Evolutionary conservation across 768 basidiomycete genomes (phyloP), one percentile per base, ranked within the genome.

Genomic region (Leccinum boreale): DNA sequence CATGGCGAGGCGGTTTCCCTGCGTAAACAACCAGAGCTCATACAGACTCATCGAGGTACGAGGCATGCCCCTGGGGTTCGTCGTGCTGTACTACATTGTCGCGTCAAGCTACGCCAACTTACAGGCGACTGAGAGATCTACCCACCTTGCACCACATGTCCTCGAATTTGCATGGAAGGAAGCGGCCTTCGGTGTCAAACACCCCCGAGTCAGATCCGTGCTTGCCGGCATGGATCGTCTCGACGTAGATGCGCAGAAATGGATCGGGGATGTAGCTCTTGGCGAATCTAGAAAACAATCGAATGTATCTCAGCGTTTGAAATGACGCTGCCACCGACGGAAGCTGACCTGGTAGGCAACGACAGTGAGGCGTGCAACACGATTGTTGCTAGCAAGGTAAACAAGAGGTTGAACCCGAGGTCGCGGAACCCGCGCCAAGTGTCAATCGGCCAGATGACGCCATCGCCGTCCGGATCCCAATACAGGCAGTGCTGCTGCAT

Each of bases 191-290:
- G 52, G 70, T 70, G 55, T 77, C 75, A 57, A 77, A 78, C 4
- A 63, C 55, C n/a, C 74, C 77, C 14, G 76, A 75, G 65, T 79
- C 79, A 19, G 73, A 74, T 1, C 78, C 79, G 58, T 80, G 79
- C 62, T 78, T 77, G 52, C 62, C 65, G 28, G 70, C 67, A 50
- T 77, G 74, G 47, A 77, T 74, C 57, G 65, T 65, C 42, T 28
- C 53, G 44, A 79, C 26, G 52, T 70, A 70, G 60, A 79, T 68
- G 44, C 78, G 69, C 64, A 77, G 74, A 56, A 77, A 70, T 1
- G 78, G 78, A 56, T 80, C 78, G 1, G 77, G 78, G 10, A 76
- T n/a, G 56, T 62, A 64, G 24, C 61, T 59, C 36, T 58, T 36
- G 12, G 60, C 61, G 23, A 71, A 47, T 24, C 70, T 71, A 44